Base-by-base conservation (phyloP, 495 filamentous ascomycete species). In the Hyaloscypha variabilis region DNA sequence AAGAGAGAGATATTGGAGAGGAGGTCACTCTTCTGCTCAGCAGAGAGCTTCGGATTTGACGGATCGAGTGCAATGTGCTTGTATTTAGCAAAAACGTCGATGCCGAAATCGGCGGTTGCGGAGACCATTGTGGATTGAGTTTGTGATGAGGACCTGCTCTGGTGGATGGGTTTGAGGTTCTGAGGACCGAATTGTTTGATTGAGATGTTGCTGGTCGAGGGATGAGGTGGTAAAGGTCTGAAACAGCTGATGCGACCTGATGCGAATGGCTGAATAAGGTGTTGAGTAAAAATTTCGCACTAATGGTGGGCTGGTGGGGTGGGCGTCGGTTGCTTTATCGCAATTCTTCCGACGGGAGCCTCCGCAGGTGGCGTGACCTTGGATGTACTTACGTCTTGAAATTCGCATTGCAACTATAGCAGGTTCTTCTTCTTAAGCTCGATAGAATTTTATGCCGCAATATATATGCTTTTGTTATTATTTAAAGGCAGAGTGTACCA, bases 71-170 rank as follows among this genome's bases (percentile, higher is more conserved):
- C 8, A 58, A 68, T 61, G 3, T 56, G 46, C 58, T 68, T 68
- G 50, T 64, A 68, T 55, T 58, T 64, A 4, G 61, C 57, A 62
- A 68, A 65, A 52, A 67, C 66, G 58, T 67, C 66, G 28, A 67
- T 67, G 60, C 66, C 66, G 46, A 67, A 67, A 55, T 67, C 66
- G 30, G 66, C 66, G 34, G 66, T 67, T 60, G 66, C 66, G 55
- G 36, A 60, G 25, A 60, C 60, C 66, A 67, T 67, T 36, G 56
- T 66, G 28, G 56, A 59, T 46, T 42, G 13, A 10, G n/a, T 23
- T 46, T 59, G 39, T 46, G 39, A 4, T 46, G 39, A 11, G 39
- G 19, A 46, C 39, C 39, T 17, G 39, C 6, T 14, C 39, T 46
- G 39, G 19, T 1, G 39, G 17, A 4, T 46, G 6, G 17, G 19